A percentile compares a stretch with the other conserved stretches of the same genome.
phyloP scores from a whole-genome alignment of 371 early-diverging fungal species.

The Apophysomyces elegans region DNA sequence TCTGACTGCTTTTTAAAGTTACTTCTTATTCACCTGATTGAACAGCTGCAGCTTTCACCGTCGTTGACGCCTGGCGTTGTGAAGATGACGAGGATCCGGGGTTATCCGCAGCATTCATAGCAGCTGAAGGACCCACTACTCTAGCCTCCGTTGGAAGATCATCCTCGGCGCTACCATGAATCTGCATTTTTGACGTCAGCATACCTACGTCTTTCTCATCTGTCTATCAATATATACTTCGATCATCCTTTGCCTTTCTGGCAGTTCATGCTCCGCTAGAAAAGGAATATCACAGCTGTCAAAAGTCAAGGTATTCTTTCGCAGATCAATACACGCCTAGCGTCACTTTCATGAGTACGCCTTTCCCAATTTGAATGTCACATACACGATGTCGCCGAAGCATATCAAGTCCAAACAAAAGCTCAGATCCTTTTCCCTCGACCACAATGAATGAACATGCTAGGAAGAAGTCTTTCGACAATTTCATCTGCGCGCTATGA shows the following conservation, averaged over 20 bases:
- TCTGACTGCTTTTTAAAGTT: neutral
- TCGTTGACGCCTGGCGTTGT: slow-evolving; percentile 13
- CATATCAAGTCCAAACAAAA: slow-evolving; percentile 97
- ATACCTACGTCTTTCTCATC: slow-evolving; percentile 15
- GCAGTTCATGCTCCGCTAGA: slow-evolving; percentile 90
- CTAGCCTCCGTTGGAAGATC: slow-evolving; percentile 45
- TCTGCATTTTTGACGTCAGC: slow-evolving; percentile 30
- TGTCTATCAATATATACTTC: slow-evolving; percentile 27
- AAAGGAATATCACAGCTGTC: slow-evolving; percentile 85
- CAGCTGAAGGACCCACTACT: slow-evolving; percentile 33
- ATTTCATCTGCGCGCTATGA: slow-evolving; percentile 85
- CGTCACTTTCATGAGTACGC: neutral
- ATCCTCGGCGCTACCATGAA: slow-evolving; percentile 47
- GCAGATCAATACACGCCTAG: slow-evolving; percentile 89
- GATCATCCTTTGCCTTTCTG: slow-evolving; percentile 66
- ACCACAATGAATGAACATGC: slow-evolving; percentile 93
- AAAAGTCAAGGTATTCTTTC: slow-evolving; percentile 80
- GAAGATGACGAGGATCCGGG: slow-evolving; percentile 28
- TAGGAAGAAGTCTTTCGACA: slow-evolving; percentile 73
- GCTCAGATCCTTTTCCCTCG: slow-evolving; percentile 90
- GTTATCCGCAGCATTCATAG: slow-evolving; percentile 28
- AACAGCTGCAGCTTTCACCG: neutral
- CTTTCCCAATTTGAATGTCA: neutral
- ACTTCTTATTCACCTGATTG: neutral
- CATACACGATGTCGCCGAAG: slow-evolving; percentile 74